These are phyloP conservation scores for Sisymbrium irio DNA, from an alignment of 345 rosid species.

Conservation along the genomic window DNA sequence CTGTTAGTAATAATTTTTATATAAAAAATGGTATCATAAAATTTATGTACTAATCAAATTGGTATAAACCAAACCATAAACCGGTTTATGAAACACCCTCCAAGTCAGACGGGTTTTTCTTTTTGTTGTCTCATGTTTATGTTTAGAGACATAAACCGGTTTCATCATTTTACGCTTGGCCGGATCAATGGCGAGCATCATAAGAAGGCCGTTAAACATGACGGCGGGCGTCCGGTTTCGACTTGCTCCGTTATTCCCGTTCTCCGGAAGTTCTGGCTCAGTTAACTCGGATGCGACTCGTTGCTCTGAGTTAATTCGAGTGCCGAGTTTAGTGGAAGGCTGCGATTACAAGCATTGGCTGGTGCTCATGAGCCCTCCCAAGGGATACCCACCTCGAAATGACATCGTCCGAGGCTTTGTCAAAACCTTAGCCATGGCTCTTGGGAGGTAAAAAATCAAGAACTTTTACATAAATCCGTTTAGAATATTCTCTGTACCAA, in stretches of 20 bases:
- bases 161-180: not conserved
- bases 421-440: constrained; percentile 40
- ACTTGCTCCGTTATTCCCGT: not conserved
- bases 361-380: constrained; percentile 45
- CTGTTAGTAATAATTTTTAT: too few species aligned
- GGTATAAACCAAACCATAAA: too few species aligned
- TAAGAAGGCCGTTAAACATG: constrained; percentile 21
- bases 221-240: constrained; percentile 22
- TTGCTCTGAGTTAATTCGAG: constrained; percentile 27
- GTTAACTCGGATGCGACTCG: constrained; percentile 21
- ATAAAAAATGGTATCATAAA: too few species aligned
- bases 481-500: not conserved
- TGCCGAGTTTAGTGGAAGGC: constrained; percentile 39
- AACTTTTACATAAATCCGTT: not conserved
- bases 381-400: constrained; percentile 44
- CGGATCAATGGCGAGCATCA: constrained; percentile 24
- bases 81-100: too few species aligned
- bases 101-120: too few species aligned
- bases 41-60: not conserved
- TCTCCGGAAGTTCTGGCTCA: constrained; percentile 24
- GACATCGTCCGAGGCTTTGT: constrained; percentile 39
- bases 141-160: too few species aligned
- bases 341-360: constrained; percentile 54
- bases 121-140: too few species aligned
- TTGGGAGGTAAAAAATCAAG: constrained; percentile 33